Evolutionary conservation across 805 yeast genomes (phyloP), one percentile per base, ranked within the genome.

Genomic region (Sporopachydermia quercuum): DNA sequence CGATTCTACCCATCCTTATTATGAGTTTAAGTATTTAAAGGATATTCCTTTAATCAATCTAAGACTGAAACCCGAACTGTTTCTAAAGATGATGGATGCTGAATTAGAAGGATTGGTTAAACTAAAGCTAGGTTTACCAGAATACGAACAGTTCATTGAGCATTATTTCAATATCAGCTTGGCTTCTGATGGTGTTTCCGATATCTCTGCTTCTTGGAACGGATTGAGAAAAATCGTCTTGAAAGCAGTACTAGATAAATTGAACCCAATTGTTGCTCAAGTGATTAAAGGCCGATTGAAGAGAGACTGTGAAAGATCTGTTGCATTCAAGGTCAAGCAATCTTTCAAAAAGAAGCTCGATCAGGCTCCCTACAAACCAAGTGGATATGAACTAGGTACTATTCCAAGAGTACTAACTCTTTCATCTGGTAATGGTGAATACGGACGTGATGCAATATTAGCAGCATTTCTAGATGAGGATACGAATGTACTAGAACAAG

Each of bases 301-400:
- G 41, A 71, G 79, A 42, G 78, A 70, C 41, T 81, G 95, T 61
- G 82, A 82, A 55, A 70, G 81, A 41, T 54, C 74, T 35, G 66
- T 91, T 36, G 76, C 76, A 39, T 69, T 66, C 42, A 77, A 78
- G 43, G 74, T 89, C 27, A 77, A 97, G 48, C 68, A 70, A 35
- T 64, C 70, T 18, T 80, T 89, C 51, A 63, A 74, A 55, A 66
- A 71, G 16, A 79, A 77, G 50, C 67, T 91, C 27, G 91, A 89
- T 55, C 97, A 87, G 62, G 95, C 97, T 2, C 96, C 99, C 19
- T 87, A 65, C 58, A 76, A 81, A 48, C 95, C 97, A 4, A 68
- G 71, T 37, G 79, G 82, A 3, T 78, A 69, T 47, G 82, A 74
- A 36, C 68, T 71, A 43, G 95, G 96, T 36, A 81, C 94, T 3